Evolutionary conservation across 352 stramenopile genomes (phyloP).

Genomic region (Phytophthora tentaculata): DNA sequence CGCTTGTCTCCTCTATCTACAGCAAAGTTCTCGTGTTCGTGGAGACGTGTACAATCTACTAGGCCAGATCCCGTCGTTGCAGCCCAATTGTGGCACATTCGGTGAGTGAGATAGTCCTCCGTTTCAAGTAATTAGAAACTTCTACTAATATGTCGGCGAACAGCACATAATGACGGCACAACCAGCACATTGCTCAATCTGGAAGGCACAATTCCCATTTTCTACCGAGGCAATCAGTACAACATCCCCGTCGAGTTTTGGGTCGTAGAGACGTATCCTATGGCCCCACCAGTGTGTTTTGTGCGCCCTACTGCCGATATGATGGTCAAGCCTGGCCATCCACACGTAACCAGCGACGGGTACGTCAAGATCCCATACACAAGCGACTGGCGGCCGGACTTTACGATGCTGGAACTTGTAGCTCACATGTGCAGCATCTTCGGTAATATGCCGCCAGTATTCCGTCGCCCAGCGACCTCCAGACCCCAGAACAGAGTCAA

Average conservation of each 20-base stretch:
- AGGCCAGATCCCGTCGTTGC: constrained; percentile 85
- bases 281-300: constrained; percentile 84
- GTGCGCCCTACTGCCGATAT: constrained; percentile 87
- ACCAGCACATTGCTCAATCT: constrained; percentile 87
- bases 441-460: constrained; percentile 86
- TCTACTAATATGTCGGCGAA: background rate
- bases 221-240: constrained; percentile 90
- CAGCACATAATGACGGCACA: constrained; percentile 87
- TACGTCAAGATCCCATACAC: constrained; percentile 90
- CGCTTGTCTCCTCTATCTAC: background rate
- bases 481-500: constrained; percentile 43
- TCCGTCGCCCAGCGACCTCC: constrained; percentile 65
- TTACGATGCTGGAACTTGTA: constrained; percentile 84
- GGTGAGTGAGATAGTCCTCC: constrained; percentile 36
- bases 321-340: constrained; percentile 88
- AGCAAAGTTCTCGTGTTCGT: constrained; percentile 87
- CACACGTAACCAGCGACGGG: constrained; percentile 86
- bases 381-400: constrained; percentile 82
- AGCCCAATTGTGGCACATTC: constrained; percentile 87
- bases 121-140: background rate
- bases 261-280: constrained; percentile 86
- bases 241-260: constrained; percentile 93
- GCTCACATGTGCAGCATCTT: constrained; percentile 92
- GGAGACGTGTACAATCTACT: constrained; percentile 87
- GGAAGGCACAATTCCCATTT: constrained; percentile 91